Evolutionary conservation across 768 basidiomycete species (phyloP).

Genomic region (Psilocybe subaeruginosa): DNA sequence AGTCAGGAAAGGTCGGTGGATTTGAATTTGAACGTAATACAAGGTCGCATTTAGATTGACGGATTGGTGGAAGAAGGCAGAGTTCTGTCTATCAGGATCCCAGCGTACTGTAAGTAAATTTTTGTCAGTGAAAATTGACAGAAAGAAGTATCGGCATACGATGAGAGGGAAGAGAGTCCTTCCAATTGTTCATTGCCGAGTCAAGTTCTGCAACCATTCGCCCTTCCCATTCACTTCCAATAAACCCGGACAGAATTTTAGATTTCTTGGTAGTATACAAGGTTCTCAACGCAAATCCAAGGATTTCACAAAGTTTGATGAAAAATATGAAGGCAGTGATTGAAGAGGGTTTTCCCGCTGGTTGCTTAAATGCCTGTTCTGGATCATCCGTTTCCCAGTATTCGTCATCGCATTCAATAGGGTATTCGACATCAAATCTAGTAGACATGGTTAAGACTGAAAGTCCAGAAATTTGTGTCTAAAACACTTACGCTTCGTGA

Average conservation of each 20-base stretch:
- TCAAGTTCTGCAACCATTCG: slow-evolving; percentile 64
- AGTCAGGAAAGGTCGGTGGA: slow-evolving; percentile 72
- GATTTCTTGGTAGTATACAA: slow-evolving; percentile 50
- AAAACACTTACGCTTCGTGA: slow-evolving; percentile 65
- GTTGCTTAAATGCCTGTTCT: slow-evolving; percentile 61
- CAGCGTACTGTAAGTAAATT: slow-evolving; percentile 19
- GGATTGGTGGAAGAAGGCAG: slow-evolving; percentile 51
- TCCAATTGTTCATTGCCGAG: slow-evolving; percentile 63
- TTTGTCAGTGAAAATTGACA: background rate
- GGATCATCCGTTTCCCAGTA: slow-evolving; percentile 50
- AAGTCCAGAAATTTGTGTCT: background rate
- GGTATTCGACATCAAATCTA: slow-evolving; percentile 69
- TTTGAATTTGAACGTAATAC: slow-evolving; percentile 61
- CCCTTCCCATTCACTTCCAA: slow-evolving; percentile 61
- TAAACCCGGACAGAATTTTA: slow-evolving; percentile 36
- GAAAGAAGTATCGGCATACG: slow-evolving; percentile 17
- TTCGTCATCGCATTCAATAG: slow-evolving; percentile 59
- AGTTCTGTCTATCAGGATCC: slow-evolving; percentile 26
- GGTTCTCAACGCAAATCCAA: slow-evolving; percentile 63
- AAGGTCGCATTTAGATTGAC: slow-evolving; percentile 46
- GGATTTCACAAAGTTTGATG: slow-evolving; percentile 64
- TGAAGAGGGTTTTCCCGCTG: slow-evolving; percentile 55
- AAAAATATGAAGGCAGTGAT: slow-evolving; percentile 55
- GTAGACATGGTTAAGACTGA: background rate
- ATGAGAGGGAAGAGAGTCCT: slow-evolving; percentile 60